These are phyloP conservation scores for Cladosporium sp. DNA, from an alignment of 2,329 filamentous ascomycete species.

Conservation along the genomic window DNA sequence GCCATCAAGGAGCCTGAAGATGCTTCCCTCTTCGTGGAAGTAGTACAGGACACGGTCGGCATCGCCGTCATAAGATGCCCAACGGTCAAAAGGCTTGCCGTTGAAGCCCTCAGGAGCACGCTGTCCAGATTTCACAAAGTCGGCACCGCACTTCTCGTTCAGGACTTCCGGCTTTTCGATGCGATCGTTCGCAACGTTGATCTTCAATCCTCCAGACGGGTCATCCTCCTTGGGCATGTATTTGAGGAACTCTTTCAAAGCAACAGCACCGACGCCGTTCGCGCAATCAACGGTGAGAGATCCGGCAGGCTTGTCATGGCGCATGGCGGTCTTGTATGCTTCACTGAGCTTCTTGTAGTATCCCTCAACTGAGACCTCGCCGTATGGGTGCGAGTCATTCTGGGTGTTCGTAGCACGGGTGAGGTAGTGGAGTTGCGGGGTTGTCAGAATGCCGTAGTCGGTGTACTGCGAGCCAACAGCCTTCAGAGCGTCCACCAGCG, in stretches of 20 bases:
- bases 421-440: constrained; percentile 96
- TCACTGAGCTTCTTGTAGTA: constrained; percentile 90
- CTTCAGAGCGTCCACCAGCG: constrained; percentile 73
- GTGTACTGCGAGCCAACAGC: constrained; percentile 68
- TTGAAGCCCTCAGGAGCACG: constrained; percentile 79
- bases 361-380: constrained; percentile 79
- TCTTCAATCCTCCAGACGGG: constrained; percentile 59
- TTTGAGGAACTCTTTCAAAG: constrained; percentile 81
- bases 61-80: constrained; percentile 89
- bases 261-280: constrained; percentile 92
- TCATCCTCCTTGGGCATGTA: constrained; percentile 64
- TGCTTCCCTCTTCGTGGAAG: constrained; percentile 74
- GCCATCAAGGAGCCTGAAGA: constrained; percentile 90
- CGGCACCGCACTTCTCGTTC: constrained; percentile 88
- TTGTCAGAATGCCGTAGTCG: constrained; percentile 89
- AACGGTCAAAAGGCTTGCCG: constrained; percentile 68
- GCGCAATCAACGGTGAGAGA: constrained; percentile 85
- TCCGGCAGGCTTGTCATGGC: constrained; percentile 68
- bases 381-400: constrained; percentile 80
- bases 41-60: constrained; percentile 96
- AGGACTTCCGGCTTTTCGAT: constrained; percentile 83
- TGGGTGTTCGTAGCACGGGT: constrained; percentile 92
- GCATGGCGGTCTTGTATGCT: constrained; percentile 80
- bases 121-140: constrained; percentile 97
- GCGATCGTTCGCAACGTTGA: constrained; percentile 88